Evolutionary conservation across 805 yeast species (phyloP).

Genomic region (Pichia californica): DNA sequence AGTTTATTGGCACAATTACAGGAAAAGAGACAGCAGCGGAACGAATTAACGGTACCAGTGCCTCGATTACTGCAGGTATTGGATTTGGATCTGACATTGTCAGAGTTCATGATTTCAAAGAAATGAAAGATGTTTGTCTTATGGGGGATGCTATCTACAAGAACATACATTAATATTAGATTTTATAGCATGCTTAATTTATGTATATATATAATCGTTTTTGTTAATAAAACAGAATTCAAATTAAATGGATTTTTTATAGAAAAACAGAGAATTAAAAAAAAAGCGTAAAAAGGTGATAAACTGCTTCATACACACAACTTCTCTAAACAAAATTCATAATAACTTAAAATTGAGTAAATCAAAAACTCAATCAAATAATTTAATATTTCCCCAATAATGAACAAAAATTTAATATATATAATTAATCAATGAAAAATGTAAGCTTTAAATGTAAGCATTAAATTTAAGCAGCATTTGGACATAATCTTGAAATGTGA

Average conservation of each 20-base stretch:
- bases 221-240: not conserved
- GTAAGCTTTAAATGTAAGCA: too few relatives aligned
- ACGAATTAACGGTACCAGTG: conserved; percentile 73
- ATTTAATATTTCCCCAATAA: too few relatives aligned
- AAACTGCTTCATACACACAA: conserved; percentile 5
- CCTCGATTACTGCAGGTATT: conserved; percentile 66
- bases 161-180: conserved; percentile 9
- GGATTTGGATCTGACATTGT: conserved; percentile 73
- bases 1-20: conserved; percentile 73
- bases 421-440: too few relatives aligned
- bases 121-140: conserved; percentile 43
- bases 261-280: conserved; percentile 8
- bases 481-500: conserved; percentile 81
- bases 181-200: too few relatives aligned
- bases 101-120: conserved; percentile 79
- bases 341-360: not conserved
- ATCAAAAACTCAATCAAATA: not conserved
- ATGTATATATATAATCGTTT: too few relatives aligned
- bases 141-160: conserved; percentile 73
- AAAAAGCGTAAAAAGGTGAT: conserved; percentile 5
- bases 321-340: conserved; percentile 2
- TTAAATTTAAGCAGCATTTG: conserved; percentile 7
- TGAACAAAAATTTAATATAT: not conserved
- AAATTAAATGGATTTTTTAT: conserved; percentile 5
- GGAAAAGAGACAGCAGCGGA: conserved; percentile 48